phyloP scores from a whole-genome alignment of 2,329 filamentous ascomycete genomes.

The Pochonia chlamydosporia region DNA sequence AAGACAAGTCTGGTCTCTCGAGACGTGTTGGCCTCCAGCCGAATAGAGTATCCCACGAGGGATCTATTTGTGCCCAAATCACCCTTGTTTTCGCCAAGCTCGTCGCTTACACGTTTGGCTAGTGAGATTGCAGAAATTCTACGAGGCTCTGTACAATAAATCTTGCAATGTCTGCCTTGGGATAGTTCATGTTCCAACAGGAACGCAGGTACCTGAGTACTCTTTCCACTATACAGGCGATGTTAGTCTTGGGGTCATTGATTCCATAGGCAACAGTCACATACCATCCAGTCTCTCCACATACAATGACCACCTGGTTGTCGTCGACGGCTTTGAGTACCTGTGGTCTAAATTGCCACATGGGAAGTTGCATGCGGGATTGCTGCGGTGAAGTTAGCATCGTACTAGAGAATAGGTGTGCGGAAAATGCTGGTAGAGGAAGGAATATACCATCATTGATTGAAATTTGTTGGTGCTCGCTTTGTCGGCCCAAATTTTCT shows the following conservation, averaged over 20 bases:
- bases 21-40: slow-evolving; percentile 81
- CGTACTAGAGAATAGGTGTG: background rate
- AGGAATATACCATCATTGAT: slow-evolving; percentile 61
- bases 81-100: slow-evolving; percentile 77
- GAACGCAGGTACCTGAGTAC: slow-evolving; percentile 93
- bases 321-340: slow-evolving; percentile 72
- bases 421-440: background rate
- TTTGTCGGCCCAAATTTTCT: slow-evolving; percentile 56
- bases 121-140: slow-evolving; percentile 95
- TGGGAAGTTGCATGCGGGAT: slow-evolving; percentile 75
- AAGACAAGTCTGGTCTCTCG: slow-evolving; percentile 81
- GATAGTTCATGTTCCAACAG: slow-evolving; percentile 84
- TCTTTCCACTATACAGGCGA: slow-evolving; percentile 63
- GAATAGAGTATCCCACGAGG: slow-evolving; percentile 89
- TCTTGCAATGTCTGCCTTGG: slow-evolving; percentile 75
- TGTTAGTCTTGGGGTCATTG: slow-evolving; percentile 14
- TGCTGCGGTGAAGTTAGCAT: slow-evolving; percentile 24
- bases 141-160: slow-evolving; percentile 92
- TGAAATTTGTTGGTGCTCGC: slow-evolving; percentile 58
- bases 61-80: slow-evolving; percentile 80
- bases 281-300: slow-evolving; percentile 88
- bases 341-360: slow-evolving; percentile 76
- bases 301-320: slow-evolving; percentile 86
- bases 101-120: slow-evolving; percentile 87
- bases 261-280: slow-evolving; percentile 6